Conservation (phyloP, 108 stramenopile genomes). For the Aurantiochytrium sp. region DNA sequence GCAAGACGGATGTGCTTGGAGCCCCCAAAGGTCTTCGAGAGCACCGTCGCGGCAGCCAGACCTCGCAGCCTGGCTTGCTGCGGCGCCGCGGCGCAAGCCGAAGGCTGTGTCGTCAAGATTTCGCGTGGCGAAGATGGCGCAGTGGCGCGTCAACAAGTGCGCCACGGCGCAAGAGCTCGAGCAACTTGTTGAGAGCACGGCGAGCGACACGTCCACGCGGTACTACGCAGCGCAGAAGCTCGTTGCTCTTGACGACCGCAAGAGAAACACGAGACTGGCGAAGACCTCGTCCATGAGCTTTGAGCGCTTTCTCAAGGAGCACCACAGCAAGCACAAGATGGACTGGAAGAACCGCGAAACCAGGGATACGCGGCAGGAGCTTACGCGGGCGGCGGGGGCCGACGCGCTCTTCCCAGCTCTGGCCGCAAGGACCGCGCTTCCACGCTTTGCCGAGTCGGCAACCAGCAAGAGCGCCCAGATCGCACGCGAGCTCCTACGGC, state of each 20-base stretch:
- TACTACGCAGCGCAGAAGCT: slow-evolving; percentile 2
- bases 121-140: not conserved
- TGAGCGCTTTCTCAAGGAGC: slow-evolving; percentile 1
- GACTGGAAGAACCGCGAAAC: not conserved
- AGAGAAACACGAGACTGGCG: not conserved
- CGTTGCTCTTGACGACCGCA: not conserved
- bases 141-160: not conserved
- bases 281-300: slow-evolving; percentile 7
- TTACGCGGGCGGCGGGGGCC: no score
- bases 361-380: no score
- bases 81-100: no score
- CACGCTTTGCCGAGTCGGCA: not conserved
- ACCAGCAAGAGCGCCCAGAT: not conserved
- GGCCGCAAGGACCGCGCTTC: not conserved
- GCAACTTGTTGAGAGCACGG: not conserved
- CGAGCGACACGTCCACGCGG: not conserved
- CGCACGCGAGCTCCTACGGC: not conserved
- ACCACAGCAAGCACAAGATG: not conserved
- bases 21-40: no score
- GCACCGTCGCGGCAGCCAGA: no score
- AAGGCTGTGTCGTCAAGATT: no score
- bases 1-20: no score
- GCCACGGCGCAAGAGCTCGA: not conserved
- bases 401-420: no score
- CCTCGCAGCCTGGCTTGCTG: no score